Base-by-base conservation (phyloP, 352 stramenopile species). In the Globisporangium yorkense region DNA sequence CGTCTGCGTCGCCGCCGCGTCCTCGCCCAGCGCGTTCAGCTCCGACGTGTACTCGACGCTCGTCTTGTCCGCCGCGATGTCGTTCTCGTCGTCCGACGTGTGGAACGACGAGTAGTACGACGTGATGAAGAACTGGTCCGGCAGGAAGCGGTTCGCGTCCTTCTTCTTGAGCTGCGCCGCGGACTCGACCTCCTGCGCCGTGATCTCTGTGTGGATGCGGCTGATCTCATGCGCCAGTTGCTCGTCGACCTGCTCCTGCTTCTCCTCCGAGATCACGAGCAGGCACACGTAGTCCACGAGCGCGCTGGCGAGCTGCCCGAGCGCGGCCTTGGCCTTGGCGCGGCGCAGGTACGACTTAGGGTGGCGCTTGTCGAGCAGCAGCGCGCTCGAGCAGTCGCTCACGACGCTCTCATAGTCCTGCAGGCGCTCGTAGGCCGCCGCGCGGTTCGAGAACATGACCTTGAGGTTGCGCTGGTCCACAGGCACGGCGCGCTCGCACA, bases 61-160 rank as follows among this genome's bases (percentile, higher is more conserved):
- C 10, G 72, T 74, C 61, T 88, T 80, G 18, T 85, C 68, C 0
- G 72, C 75, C 35, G 70, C 59, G 20, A 89, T 41, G 41, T 89
- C 80, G 57, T 77, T 89, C 60, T 92, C 77, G 55, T 89, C 82
- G 66, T 92, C 82, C 58, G 73, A 84, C 39, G 74, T 65, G 63
- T 92, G 82, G 70, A 92, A 92, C 29, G 82, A 92, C n/a, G 79
- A 89, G 67, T 87, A 92, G 70, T 92, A 92, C 52, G 82, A 92
- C 41, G 79, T 89, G 51, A 92, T 82, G 66, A 92, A 92, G 64
- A 89, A 92, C 62, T 87, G 71, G 62, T 89, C 79, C 2, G 82
- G 82, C 54, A 92, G 61, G 62, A 80, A 89, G 0, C 77, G 77
- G 49, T 76, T 66, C 21, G 72, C 68, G 66, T 79, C 77, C 54